Percentiles rank a stretch among this genome's conserved stretches.
These are phyloP conservation scores for Ramaria sp. DNA, from an alignment of 768 basidiomycete genomes.

Conservation along the genomic window DNA sequence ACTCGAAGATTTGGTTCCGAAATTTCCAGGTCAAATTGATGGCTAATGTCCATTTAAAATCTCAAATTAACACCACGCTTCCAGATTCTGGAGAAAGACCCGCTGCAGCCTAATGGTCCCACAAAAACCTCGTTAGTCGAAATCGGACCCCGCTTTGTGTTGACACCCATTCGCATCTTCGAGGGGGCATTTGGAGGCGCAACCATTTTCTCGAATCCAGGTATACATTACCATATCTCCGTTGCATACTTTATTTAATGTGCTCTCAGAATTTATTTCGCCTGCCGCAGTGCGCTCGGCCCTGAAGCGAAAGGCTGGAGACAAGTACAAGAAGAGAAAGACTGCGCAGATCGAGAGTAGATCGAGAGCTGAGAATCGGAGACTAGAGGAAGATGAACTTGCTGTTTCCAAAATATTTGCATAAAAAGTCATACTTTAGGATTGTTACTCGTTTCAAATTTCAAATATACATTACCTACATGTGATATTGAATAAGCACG, in stretches of 20 bases:
- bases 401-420: conserved; percentile 86
- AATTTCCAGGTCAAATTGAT: conserved; percentile 76
- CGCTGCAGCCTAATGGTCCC: conserved; percentile 74
- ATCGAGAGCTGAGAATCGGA: conserved; percentile 51
- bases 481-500: too few species aligned
- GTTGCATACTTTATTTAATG: too few species aligned
- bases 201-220: conserved; percentile 92
- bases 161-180: conserved; percentile 96
- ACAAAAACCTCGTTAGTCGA: conserved; percentile 85
- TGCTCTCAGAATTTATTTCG: conserved; percentile 72
- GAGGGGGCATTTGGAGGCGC: conserved; percentile 95
- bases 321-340: conserved; percentile 76
- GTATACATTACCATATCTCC: conserved; percentile 29
- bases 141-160: conserved; percentile 94
- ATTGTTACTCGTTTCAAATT: neutral
- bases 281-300: conserved; percentile 72
- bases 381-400: conserved; percentile 63
- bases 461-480: too few species aligned
- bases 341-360: conserved; percentile 58
- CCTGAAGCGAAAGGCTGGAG: conserved; percentile 59
- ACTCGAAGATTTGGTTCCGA: conserved; percentile 97
- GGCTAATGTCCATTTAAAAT: conserved; percentile 6
- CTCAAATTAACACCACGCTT: neutral
- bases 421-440: conserved; percentile 21
- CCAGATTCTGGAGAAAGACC: conserved; percentile 92